Conservation (phyloP, 2,329 filamentous ascomycete genomes). For the Aspergillus terreus region DNA sequence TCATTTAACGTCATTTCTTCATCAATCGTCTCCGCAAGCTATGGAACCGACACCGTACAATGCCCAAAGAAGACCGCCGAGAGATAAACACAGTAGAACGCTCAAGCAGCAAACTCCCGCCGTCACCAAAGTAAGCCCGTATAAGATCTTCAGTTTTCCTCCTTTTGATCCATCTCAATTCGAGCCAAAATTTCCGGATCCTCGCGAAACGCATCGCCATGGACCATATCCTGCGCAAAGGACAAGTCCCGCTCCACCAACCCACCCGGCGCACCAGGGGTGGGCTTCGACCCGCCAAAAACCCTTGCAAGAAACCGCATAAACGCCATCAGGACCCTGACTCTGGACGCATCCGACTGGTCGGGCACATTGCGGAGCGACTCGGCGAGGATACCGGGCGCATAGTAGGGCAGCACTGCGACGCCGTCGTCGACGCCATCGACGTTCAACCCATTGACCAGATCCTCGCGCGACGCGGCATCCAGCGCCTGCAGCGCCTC, state of each 20-base stretch:
- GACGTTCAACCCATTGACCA: constrained; percentile 31
- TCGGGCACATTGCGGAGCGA: constrained; percentile 21
- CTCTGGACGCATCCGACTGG: constrained; percentile 5
- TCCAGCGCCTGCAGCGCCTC: constrained; percentile 24
- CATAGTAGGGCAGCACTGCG: constrained; percentile 38
- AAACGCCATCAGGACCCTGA: constrained; percentile 7
- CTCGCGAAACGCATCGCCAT: constrained; percentile 4
- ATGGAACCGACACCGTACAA: too few relatives aligned
- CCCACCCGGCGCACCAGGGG: neutral
- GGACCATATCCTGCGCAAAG: constrained; percentile 8
- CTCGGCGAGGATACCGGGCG: constrained; percentile 33
- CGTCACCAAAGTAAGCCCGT: too few relatives aligned
- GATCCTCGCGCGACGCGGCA: constrained; percentile 9
- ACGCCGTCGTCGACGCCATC: constrained; percentile 31
- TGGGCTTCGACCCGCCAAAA: constrained; percentile 4
- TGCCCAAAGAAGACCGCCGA: too few relatives aligned
- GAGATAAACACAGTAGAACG: too few relatives aligned
- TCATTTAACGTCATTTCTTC: too few relatives aligned
- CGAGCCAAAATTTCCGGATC: constrained; percentile 7
- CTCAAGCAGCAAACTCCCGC: too few relatives aligned
- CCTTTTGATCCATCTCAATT: neutral
- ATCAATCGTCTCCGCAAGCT: too few relatives aligned
- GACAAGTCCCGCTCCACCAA: constrained; percentile 12
- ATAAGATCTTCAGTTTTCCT: neutral
- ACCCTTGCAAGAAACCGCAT: constrained; percentile 13